Evolutionary conservation across 768 basidiomycete genomes (phyloP), one percentile per base, ranked within the genome.

Genomic region (Crucibulum laeve): DNA sequence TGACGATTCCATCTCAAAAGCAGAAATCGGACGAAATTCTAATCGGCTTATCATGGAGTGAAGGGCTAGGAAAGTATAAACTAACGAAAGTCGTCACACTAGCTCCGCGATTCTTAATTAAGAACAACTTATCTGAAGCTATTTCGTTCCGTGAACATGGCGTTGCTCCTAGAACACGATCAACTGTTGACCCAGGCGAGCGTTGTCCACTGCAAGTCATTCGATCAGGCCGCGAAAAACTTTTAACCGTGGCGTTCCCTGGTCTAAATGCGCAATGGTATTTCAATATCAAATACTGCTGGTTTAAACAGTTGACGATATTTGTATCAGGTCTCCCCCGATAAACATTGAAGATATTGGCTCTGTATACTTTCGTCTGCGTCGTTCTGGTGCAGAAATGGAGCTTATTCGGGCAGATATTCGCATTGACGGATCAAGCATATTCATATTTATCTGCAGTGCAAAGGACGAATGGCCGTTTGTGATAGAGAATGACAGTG

Each of bases 31-130:
- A 87, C 37, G 80, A 84, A 57, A 74, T 83, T 41, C 88, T 93
- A 58, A 63, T 90, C 36, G 96, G 95, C 1, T 54, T 99, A 28
- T 94, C 92, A 4, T 98, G 94, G 80, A 75, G 79, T 14, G 93
- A 95, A 62, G 96, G 94, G 1, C 69, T 84, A n/a, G 96, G 96
- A 25, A 97, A 96, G 71, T 98, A 97, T 63, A 97, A 97, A 58
- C 69, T 98, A 25, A 87, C 86, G 21, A 98, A 97, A 67, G 85
- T 97, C 52, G 83, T 99, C 51, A 94, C 89, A 0, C 67, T 98
- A 26, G 74, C 88, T 5, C 96, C 96, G 21, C 81, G 96, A 36
- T 98, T 93, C 69, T 67, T 98, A 49, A 63, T 98, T 52, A 88
- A 84, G 63, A 99, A 97, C 64, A 75, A 81, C 47, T 73, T 92